These are phyloP conservation scores for Tricholoma bakamatsutake DNA, from an alignment of 768 basidiomycete species.

Conservation along the genomic window DNA sequence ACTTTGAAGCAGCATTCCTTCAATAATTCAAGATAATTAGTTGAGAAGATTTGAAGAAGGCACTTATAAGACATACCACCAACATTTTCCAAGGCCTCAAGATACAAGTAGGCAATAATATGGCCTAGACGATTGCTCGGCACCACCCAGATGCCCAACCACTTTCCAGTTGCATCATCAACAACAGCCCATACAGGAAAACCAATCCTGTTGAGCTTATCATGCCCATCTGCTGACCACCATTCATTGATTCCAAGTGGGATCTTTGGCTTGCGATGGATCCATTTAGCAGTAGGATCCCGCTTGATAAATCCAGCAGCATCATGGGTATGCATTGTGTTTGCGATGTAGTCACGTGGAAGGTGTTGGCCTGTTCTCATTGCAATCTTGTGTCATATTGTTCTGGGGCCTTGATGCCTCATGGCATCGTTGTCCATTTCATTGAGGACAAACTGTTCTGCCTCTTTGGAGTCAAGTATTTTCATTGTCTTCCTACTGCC, in stretches of 20 bases:
- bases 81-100: too few relatives aligned
- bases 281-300: not conserved
- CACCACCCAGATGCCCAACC: slow-evolving; percentile 6
- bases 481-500: not conserved
- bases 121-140: not conserved
- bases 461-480: not conserved
- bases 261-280: not conserved
- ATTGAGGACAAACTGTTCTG: slow-evolving; percentile 9
- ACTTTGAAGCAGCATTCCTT: slow-evolving; percentile 28
- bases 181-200: slow-evolving; percentile 28
- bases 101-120: too few relatives aligned
- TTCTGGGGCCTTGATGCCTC: too few relatives aligned
- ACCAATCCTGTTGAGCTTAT: slow-evolving; percentile 33
- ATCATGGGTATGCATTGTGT: slow-evolving; percentile 7
- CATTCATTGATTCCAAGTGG: not conserved
- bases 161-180: not conserved
- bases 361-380: slow-evolving; percentile 8
- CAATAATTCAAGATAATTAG: not conserved
- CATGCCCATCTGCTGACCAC: slow-evolving; percentile 20
- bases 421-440: slow-evolving; percentile 18
- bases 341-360: not conserved
- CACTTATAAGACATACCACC: too few relatives aligned
- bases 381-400: slow-evolving; percentile 8
- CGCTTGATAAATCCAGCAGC: not conserved
- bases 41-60: not conserved